Evolutionary conservation across 441 rosid species (phyloP), one percentile per base, ranked within the genome.

Genomic region (Erodium chrysanthum): DNA sequence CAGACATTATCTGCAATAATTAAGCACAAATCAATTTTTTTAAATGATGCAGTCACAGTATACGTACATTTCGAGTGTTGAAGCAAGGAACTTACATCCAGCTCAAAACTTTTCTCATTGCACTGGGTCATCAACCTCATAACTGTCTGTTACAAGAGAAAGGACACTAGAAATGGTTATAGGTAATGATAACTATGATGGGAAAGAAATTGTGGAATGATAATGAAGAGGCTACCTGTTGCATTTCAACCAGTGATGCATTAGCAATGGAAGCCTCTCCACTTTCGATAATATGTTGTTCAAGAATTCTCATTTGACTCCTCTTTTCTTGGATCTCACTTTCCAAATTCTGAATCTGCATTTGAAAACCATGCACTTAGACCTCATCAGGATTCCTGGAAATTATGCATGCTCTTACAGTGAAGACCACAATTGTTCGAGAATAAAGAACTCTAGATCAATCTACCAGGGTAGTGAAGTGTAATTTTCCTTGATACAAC

Each of bases 221-320:
- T 48, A 35, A 42, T n/a, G 65, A 67, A 11, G 54, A 71, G 69
- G 69, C 61, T 76, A 90, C 99, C 97, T 89, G 96, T 79, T 96
- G 99, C 98, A 88, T 92, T 74, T 92, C 99, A 68, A 88, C 86
- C 68, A 84, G 35, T 52, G 99, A 92, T 66, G 96, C 92, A 82
- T 92, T 90, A 65, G 98, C 85, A 69, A 88, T 79, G 67, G 97
- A 95, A 61, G 96, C 96, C 83, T 92, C 97, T 62, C 96, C 90
- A 74, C 87, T 88, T 77, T 90, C 98, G 72, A 79, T 86, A 60
- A 96, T 89, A 69, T 81, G 92, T 69, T 89, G 96, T 77, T 96
- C 99, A 66, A 92, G 69, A 52, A 74, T 84, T 69, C 83, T 80
- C 96, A 89, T 86, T 81, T 96, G 98, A 81, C 86, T 88, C 82